These are phyloP conservation scores for Moelleriella libera DNA, from an alignment of 2,329 filamentous ascomycete genomes.

Conservation along the genomic window DNA sequence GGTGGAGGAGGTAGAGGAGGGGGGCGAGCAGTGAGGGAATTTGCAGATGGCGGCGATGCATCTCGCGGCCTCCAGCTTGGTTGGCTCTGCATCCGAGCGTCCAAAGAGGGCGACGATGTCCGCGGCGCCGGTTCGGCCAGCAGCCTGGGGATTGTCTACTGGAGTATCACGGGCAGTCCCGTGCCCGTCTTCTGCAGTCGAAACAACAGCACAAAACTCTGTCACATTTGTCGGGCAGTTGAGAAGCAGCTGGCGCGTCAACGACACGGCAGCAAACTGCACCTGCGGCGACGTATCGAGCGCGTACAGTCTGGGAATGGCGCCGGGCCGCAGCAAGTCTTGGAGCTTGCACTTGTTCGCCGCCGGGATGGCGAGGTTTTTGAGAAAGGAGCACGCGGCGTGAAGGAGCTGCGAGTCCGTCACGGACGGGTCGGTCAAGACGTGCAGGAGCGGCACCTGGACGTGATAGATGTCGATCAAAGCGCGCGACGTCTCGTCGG, in stretches of 20 bases:
- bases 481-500: constrained; percentile 35
- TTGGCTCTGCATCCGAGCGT: constrained; percentile 30
- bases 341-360: constrained; percentile 39
- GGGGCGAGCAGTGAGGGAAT: constrained; percentile 31
- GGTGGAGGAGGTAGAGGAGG: constrained; percentile 14
- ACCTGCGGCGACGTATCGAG: constrained; percentile 38
- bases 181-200: too few species aligned
- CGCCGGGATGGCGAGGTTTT: constrained; percentile 46
- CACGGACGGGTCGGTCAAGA: constrained; percentile 27
- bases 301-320: constrained; percentile 39
- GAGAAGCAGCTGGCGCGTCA: constrained; percentile 41
- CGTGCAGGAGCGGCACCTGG: constrained; percentile 27
- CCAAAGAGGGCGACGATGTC: constrained; percentile 22
- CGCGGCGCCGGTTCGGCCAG: constrained; percentile 18
- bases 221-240: constrained; percentile 36
- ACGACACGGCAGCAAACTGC: constrained; percentile 44
- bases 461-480: constrained; percentile 30
- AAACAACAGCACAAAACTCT: too few species aligned
- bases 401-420: constrained; percentile 39
- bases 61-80: constrained; percentile 44
- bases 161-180: too few species aligned
- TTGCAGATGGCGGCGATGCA: constrained; percentile 38
- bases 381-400: constrained; percentile 43
- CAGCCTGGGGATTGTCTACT: not conserved
- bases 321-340: constrained; percentile 26